Conservation (phyloP, 2,329 filamentous ascomycete species). For the Periconia sp. region DNA sequence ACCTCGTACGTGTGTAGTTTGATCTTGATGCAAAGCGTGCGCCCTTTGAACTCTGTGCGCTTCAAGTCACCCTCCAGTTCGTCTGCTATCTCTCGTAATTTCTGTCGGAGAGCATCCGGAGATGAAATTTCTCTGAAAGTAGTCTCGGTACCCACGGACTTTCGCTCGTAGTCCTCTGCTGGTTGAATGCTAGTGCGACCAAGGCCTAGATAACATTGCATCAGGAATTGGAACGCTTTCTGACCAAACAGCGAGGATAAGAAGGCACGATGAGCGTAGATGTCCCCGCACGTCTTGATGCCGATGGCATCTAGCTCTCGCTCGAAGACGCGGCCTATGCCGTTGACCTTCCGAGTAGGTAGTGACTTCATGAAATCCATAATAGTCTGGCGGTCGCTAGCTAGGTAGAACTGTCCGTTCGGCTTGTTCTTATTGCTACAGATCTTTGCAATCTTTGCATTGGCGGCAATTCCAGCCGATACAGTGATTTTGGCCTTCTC, state of each 20-base stretch:
- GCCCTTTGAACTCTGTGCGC: slow-evolving; percentile 81
- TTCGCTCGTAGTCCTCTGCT: slow-evolving; percentile 86
- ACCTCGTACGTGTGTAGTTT: slow-evolving; percentile 96
- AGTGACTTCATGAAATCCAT: slow-evolving; percentile 85
- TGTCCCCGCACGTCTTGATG: slow-evolving; percentile 85
- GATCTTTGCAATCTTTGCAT: slow-evolving; percentile 93
- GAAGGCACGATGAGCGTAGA: slow-evolving; percentile 77
- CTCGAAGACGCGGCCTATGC: slow-evolving; percentile 92
- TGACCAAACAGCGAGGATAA: slow-evolving; percentile 84
- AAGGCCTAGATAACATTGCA: slow-evolving; percentile 83
- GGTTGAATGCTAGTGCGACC: slow-evolving; percentile 86
- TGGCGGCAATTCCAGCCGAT: slow-evolving; percentile 92
- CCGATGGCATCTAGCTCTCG: slow-evolving; percentile 87
- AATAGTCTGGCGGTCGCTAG: slow-evolving; percentile 74
- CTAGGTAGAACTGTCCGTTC: slow-evolving; percentile 84
- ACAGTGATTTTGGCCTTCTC: slow-evolving; percentile 83
- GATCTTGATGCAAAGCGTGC: slow-evolving; percentile 90
- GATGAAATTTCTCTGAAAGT: slow-evolving; percentile 85
- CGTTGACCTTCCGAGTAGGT: slow-evolving; percentile 89
- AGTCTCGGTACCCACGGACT: slow-evolving; percentile 91
- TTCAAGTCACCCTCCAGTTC: slow-evolving; percentile 86
- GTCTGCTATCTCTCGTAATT: slow-evolving; percentile 80
- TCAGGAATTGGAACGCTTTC: slow-evolving; percentile 86
- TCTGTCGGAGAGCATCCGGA: slow-evolving; percentile 71
- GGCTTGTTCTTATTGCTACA: slow-evolving; percentile 96